Percentiles rank a stretch among this genome's conserved stretches.
Conservation (phyloP, 192 early-diverging fungal genomes). For the Podila epigama region DNA sequence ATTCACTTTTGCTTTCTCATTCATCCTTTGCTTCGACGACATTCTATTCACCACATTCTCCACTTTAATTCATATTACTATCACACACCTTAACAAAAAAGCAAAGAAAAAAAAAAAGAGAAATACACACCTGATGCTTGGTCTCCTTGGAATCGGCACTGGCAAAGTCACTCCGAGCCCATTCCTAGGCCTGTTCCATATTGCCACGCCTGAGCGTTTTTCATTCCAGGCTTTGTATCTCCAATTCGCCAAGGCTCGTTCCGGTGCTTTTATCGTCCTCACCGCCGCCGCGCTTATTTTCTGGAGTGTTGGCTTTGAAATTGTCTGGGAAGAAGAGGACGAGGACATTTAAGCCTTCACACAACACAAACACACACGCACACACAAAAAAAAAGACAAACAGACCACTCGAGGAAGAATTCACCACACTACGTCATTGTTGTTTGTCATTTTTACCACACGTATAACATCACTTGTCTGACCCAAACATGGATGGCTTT, state of each 20-base stretch:
- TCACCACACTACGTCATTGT: no score
- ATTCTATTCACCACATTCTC: no score
- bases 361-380: background rate
- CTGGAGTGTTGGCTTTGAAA: slow-evolving; percentile 36
- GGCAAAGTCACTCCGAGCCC: slow-evolving; percentile 20
- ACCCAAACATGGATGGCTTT: slow-evolving; percentile 5
- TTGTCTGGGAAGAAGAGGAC: slow-evolving; percentile 38
- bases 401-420: no score
- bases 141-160: slow-evolving; percentile 46
- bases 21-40: background rate
- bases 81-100: background rate
- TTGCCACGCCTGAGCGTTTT: slow-evolving; percentile 19
- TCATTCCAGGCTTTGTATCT: slow-evolving; percentile 24
- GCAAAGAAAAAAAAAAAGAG: background rate
- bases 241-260: slow-evolving; percentile 19
- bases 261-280: slow-evolving; percentile 24
- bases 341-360: slow-evolving; percentile 16
- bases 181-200: slow-evolving; percentile 39
- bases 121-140: slow-evolving; percentile 24
- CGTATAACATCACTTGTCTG: background rate
- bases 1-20: background rate
- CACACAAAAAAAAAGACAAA: no score
- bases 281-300: slow-evolving; percentile 24
- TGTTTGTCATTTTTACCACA: no score
- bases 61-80: no score